These are phyloP conservation scores for Coniochaeta sp. DNA, from an alignment of 2,329 filamentous ascomycete genomes.

Conservation along the genomic window DNA sequence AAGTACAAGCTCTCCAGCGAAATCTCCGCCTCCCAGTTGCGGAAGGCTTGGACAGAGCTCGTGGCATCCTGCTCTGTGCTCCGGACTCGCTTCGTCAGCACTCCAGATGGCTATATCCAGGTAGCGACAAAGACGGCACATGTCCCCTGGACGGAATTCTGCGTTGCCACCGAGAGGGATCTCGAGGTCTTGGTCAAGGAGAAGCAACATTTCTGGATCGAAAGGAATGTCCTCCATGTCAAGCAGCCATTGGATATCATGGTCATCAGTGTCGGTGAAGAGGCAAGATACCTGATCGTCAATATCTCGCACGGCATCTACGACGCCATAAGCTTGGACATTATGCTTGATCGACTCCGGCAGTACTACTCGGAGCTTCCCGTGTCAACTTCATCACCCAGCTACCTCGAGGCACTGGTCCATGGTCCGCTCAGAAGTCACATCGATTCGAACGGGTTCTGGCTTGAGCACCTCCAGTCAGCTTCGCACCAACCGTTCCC, in stretches of 20 bases:
- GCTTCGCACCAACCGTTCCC: constrained; percentile 19
- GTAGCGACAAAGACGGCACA: constrained; percentile 45
- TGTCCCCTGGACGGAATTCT: constrained; percentile 36
- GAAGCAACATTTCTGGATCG: constrained; percentile 44
- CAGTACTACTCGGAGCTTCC: constrained; percentile 35
- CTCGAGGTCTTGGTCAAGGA: constrained; percentile 25
- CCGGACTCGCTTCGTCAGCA: constrained; percentile 65
- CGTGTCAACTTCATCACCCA: constrained; percentile 29
- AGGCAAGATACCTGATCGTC: constrained; percentile 41
- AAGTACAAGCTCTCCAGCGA: constrained; percentile 42
- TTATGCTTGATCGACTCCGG: constrained; percentile 56
- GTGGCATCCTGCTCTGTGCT: constrained; percentile 54
- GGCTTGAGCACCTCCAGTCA: constrained; percentile 49
- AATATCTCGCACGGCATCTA: constrained; percentile 83
- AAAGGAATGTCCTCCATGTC: constrained; percentile 40
- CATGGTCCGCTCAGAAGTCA: constrained; percentile 58
- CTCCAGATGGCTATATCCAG: constrained; percentile 71
- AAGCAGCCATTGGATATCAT: constrained; percentile 45
- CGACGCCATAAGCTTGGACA: constrained; percentile 70
- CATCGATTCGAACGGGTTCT: constrained; percentile 49
- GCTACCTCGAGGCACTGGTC: constrained; percentile 61
- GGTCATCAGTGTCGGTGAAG: constrained; percentile 21
- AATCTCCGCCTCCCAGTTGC: constrained; percentile 40
- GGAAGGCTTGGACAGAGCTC: constrained; percentile 49
- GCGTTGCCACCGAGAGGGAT: constrained; percentile 17